Evolutionary conservation across 208 protist species (phyloP).

Genomic region (Leishmania martiniquensis): DNA sequence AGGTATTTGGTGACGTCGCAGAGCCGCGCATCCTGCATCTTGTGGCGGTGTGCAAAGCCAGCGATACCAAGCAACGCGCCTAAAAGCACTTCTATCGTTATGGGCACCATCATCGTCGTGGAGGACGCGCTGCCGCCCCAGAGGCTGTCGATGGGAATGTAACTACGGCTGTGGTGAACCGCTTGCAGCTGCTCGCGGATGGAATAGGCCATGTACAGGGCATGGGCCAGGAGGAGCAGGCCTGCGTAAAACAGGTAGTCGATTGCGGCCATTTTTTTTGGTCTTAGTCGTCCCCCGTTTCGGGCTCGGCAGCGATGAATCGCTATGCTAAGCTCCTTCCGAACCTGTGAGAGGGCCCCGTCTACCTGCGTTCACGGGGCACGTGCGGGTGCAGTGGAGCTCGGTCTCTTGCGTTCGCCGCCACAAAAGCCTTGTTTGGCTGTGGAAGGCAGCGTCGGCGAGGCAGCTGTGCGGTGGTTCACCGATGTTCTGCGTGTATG

Average conservation of each 20-base stretch:
- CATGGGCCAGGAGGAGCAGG: slow-evolving; percentile 59
- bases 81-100: slow-evolving; percentile 36
- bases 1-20: slow-evolving; percentile 56
- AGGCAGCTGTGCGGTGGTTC: not conserved
- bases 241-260: slow-evolving; percentile 58
- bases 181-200: slow-evolving; percentile 76
- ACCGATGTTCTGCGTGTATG: not conserved
- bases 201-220: slow-evolving; percentile 63
- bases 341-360: not conserved
- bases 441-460: not conserved
- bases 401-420: not conserved
- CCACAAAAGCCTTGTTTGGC: not conserved
- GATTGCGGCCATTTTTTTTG: slow-evolving; percentile 10
- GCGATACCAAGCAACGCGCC: slow-evolving; percentile 51
- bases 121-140: slow-evolving; percentile 17
- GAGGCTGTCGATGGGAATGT: slow-evolving; percentile 11
- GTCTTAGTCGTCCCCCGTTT: not conserved
- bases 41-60: slow-evolving; percentile 50
- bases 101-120: slow-evolving; percentile 34
- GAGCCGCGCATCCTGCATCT: slow-evolving; percentile 61
- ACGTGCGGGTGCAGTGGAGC: not conserved
- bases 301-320: not conserved
- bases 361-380: not conserved
- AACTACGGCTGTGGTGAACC: slow-evolving; percentile 40
- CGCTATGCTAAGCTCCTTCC: not conserved